Conservation (phyloP, 1,139 yeast species). For the Hyphopichia wangnamkhiaoensis region DNA sequence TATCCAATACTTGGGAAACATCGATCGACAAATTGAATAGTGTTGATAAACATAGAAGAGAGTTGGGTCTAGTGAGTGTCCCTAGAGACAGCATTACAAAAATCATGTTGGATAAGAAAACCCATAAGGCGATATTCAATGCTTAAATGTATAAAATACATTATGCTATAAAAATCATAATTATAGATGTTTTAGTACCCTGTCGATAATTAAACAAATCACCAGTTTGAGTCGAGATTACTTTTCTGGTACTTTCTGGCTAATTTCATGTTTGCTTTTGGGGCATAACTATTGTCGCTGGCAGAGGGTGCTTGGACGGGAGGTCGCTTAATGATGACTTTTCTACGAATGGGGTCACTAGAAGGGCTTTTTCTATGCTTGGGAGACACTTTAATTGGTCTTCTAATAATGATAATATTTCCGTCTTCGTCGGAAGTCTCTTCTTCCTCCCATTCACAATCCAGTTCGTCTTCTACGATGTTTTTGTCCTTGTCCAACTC, state of each 20-base stretch:
- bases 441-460: conserved; percentile 28
- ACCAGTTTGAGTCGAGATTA: no score
- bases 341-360: conserved; percentile 15
- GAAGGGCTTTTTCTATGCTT: conserved; percentile 14
- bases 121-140: conserved; percentile 14
- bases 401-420: conserved; percentile 19
- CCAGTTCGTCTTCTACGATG: conserved; percentile 1
- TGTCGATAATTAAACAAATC: neutral
- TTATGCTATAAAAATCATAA: neutral
- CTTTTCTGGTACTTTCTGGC: neutral
- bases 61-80: conserved; percentile 48
- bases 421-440: conserved; percentile 22
- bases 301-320: conserved; percentile 1
- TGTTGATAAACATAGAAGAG: conserved; percentile 28
- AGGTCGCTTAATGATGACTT: conserved; percentile 16
- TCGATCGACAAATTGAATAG: conserved; percentile 28
- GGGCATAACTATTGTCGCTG: neutral
- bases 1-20: conserved; percentile 38
- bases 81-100: conserved; percentile 33
- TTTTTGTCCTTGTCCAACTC: neutral
- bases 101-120: conserved; percentile 26
- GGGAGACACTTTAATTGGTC: conserved; percentile 22
- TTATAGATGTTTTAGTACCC: neutral
- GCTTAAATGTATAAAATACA: neutral
- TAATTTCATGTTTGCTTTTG: neutral